Conservation (phyloP, 495 filamentous ascomycete species). For the Penicillium crystallinum region DNA sequence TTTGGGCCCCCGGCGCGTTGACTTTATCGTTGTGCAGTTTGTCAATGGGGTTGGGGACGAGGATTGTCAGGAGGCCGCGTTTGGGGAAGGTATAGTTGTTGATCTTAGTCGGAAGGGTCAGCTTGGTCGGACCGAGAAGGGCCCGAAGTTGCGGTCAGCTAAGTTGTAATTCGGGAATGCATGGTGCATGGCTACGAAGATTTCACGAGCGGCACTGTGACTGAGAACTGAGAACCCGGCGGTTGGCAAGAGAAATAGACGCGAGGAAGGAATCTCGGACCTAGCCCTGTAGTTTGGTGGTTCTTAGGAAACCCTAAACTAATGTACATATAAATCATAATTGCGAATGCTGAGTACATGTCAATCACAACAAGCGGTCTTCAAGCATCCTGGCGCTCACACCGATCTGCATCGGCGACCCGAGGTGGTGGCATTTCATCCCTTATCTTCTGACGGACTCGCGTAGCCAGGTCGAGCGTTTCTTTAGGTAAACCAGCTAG, state of each 20-base stretch:
- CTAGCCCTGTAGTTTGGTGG: neutral
- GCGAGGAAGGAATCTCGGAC: neutral
- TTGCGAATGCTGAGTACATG: neutral
- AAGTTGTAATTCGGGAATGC: constrained; percentile 13
- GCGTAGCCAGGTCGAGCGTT: constrained; percentile 51
- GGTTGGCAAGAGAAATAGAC: neutral
- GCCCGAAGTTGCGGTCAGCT: constrained; percentile 23
- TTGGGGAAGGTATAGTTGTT: constrained; percentile 40
- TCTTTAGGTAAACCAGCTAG: constrained; percentile 69
- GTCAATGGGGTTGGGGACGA: constrained; percentile 78
- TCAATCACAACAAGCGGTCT: neutral
- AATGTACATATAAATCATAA: constrained; percentile 6
- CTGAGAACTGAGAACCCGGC: neutral
- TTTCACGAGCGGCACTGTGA: neutral
- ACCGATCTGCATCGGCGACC: neutral
- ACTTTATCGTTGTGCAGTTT: constrained; percentile 87
- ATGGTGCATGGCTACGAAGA: neutral
- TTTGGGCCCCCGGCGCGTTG: constrained; percentile 60
- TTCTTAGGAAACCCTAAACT: neutral
- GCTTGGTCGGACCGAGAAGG: constrained; percentile 30
- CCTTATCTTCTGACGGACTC: constrained; percentile 23
- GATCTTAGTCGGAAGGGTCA: constrained; percentile 27
- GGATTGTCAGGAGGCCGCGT: constrained; percentile 81
- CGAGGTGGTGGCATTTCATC: neutral
- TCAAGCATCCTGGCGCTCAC: neutral